phyloP scores from a whole-genome alignment of 2,329 filamentous ascomycete species.

The Pseudocercospora pini-densiflorae region DNA sequence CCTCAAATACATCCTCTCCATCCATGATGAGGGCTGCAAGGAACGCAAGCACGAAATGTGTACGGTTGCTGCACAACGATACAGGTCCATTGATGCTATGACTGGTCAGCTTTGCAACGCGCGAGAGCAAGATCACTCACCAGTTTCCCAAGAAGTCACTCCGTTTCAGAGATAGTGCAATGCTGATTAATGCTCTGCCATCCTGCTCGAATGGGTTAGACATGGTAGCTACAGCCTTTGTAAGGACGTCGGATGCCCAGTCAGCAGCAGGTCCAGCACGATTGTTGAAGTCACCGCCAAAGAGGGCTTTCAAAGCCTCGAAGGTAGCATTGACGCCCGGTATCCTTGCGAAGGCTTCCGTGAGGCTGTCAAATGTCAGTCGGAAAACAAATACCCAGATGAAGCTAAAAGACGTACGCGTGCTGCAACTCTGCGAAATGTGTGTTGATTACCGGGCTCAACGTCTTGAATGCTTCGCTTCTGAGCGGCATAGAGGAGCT shows the following conservation, averaged over 20 bases:
- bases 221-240: not conserved
- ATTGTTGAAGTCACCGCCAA: not conserved
- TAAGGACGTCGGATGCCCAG: not conserved
- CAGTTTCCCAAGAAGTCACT: not conserved
- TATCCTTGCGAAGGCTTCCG: not conserved
- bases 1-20: not conserved
- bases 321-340: conserved; percentile 1
- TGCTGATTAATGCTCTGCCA: not conserved
- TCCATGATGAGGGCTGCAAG: not conserved
- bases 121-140: not conserved
- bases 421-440: not conserved
- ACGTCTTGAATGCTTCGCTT: not conserved
- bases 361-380: not conserved
- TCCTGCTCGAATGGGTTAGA: not conserved
- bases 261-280: not conserved
- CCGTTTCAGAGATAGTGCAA: not conserved
- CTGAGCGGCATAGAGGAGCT: not conserved
- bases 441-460: not conserved
- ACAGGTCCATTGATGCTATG: not conserved
- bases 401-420: not conserved
- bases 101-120: not conserved
- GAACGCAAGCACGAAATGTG: conserved; percentile 3
- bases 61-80: not conserved
- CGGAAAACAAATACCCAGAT: not conserved
- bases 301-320: not conserved